phyloP scores from a whole-genome alignment of 495 filamentous ascomycete genomes.

The Aspergillus hancockii region DNA sequence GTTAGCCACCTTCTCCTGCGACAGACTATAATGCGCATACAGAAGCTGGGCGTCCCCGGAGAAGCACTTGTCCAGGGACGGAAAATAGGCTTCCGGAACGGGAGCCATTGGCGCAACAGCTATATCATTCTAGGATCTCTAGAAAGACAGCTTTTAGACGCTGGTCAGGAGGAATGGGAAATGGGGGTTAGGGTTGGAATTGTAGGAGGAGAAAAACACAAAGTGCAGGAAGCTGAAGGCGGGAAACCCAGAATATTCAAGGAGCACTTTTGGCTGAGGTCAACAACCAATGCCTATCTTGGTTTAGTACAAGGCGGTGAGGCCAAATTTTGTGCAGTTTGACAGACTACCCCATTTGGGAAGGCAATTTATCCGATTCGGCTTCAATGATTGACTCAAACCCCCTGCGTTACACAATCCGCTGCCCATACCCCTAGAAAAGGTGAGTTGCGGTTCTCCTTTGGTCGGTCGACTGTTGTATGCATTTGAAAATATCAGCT shows the following conservation, averaged over 20 bases:
- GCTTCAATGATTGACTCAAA: constrained; percentile 6
- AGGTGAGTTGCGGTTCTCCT: constrained; percentile 6
- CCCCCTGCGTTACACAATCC: constrained; percentile 2
- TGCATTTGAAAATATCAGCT: constrained; percentile 7
- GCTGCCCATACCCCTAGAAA: neutral
- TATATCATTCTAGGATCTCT: constrained; percentile 52
- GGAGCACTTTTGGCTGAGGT: constrained; percentile 29
- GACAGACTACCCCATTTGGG: constrained; percentile 12
- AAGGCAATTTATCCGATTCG: constrained; percentile 15
- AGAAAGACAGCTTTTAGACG: constrained; percentile 15
- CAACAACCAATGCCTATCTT: constrained; percentile 44
- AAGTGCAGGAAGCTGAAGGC: constrained; percentile 11
- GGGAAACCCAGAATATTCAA: constrained; percentile 28
- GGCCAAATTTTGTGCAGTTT: constrained; percentile 16
- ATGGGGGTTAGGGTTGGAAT: constrained; percentile 14
- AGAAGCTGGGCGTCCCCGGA: constrained; percentile 58
- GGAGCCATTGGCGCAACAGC: constrained; percentile 69
- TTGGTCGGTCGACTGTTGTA: constrained; percentile 11
- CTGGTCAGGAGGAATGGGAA: constrained; percentile 10
- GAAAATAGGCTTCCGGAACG: constrained; percentile 59
- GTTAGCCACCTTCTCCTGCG: constrained; percentile 15
- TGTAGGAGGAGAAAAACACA: constrained; percentile 3
- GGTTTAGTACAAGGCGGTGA: constrained; percentile 44
- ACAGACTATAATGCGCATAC: constrained; percentile 38
- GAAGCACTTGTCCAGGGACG: constrained; percentile 64